Evolutionary conservation across 2,329 filamentous ascomycete genomes (phyloP).

Genomic region (Paraconiothyrium sp.): DNA sequence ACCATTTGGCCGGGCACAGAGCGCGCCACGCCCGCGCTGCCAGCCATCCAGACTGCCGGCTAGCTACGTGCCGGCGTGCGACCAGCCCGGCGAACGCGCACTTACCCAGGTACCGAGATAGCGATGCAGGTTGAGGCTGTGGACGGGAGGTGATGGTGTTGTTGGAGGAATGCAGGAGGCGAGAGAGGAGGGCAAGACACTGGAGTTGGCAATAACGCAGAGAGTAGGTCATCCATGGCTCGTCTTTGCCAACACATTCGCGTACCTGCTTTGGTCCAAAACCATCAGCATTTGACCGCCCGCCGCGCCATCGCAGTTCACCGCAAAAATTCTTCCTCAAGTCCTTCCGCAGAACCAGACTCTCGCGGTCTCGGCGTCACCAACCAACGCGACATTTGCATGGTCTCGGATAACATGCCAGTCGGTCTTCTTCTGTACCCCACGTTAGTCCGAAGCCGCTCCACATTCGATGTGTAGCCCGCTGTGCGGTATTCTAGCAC

Average conservation of each 20-base stretch:
- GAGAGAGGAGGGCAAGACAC: conserved; percentile 7
- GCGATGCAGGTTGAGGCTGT: not conserved
- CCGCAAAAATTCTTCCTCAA: not conserved
- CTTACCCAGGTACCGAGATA: not conserved
- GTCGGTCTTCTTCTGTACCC: conserved; percentile 1
- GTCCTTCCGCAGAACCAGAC: not conserved
- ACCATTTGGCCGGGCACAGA: conserved; percentile 12
- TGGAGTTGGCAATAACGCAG: not conserved
- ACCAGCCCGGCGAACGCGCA: not conserved
- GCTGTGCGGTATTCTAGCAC: not conserved
- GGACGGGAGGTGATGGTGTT: not conserved
- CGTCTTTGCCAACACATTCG: conserved; percentile 7
- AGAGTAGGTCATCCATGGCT: not conserved
- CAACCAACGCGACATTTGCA: not conserved
- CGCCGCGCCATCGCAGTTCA: not conserved
- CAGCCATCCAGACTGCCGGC: conserved; percentile 13
- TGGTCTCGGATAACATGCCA: not conserved
- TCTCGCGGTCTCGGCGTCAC: conserved; percentile 4
- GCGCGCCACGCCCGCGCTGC: conserved; percentile 10
- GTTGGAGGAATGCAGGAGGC: not conserved
- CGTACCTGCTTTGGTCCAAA: conserved; percentile 12
- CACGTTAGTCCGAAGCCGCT: not conserved
- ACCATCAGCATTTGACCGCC: not conserved
- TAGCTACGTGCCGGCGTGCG: not conserved
- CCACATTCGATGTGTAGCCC: conserved; percentile 1